Evolutionary conservation across 2,329 filamentous ascomycete species (phyloP), one percentile per base, ranked within the genome.

Genomic region (Metarhizium rileyi): DNA sequence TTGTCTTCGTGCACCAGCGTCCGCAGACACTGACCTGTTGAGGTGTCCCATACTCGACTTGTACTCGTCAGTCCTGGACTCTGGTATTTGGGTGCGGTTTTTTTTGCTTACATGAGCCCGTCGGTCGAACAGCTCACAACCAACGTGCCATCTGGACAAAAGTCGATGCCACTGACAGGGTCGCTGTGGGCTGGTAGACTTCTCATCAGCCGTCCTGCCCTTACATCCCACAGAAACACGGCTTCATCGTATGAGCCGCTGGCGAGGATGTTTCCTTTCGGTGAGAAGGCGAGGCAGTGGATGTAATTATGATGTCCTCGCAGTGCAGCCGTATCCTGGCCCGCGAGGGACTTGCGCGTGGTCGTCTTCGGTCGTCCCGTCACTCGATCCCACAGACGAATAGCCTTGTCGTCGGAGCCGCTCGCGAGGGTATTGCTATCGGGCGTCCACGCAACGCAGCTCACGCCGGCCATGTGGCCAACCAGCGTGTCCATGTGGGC

Each of bases 1-100:
- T 95, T 95, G 65, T 97, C 93, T 70, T 97, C 93, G 70, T 97
- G 90, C 14, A 98, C 89, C 3, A 98, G 78, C 0, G 93, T 98
- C 47, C 90, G 85, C 26, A 98, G 76, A 67, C 93, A 98, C 66
- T 98, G 93, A 2, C 93, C 93, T 2, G 91, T 96, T 18, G 83
- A 84, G 1, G 91, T 94, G 62, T 98, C 93, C 93, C 93, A 98
- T 54, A 98, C 86, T 50, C 93, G 86, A 56, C 81, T 86, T 40
- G 1, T 26, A 36, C 7, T 2, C 35, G 52, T 63, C 48, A 64
- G 58, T 23, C 25, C 12, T 35, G 30, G 30, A 14, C 27, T 47
- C 12, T 7, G 5, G 10, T 12, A 27, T 5, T 14, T 16, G 53
- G 4, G 10, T 42, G 54, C 4, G 26, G 61, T 12, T n/a, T 25